These are phyloP conservation scores for Botrytis fragariae DNA, from an alignment of 2,329 filamentous ascomycete species.

Conservation along the genomic window DNA sequence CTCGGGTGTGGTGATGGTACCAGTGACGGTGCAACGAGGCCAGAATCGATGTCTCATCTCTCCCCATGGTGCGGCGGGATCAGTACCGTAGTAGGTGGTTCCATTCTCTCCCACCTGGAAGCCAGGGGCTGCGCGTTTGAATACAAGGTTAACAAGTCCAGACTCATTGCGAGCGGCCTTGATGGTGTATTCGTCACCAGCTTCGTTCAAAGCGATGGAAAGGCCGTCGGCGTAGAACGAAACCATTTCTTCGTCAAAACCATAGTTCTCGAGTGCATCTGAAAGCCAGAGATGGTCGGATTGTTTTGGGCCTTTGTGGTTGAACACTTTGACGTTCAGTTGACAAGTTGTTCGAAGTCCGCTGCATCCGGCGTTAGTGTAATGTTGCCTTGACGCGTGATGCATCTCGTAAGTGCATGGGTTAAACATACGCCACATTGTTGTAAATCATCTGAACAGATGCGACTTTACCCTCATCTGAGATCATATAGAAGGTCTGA, in stretches of 20 bases:
- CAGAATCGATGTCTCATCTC: constrained; percentile 91
- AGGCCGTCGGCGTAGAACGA: constrained; percentile 85
- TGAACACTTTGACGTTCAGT: constrained; percentile 93
- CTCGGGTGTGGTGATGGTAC: constrained; percentile 78
- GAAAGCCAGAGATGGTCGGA: constrained; percentile 76
- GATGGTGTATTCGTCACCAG: constrained; percentile 79
- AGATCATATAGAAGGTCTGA: constrained; percentile 86
- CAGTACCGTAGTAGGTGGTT: constrained; percentile 80
- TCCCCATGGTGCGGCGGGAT: constrained; percentile 87
- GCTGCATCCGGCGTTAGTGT: constrained; percentile 47
- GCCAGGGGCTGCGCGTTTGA: constrained; percentile 73
- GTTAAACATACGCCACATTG: constrained; percentile 78
- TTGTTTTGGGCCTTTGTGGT: constrained; percentile 62
- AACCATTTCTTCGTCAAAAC: constrained; percentile 80
- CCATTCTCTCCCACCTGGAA: constrained; percentile 85
- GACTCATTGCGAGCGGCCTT: constrained; percentile 82
- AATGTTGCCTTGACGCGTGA: background rate
- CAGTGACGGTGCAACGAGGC: constrained; percentile 81
- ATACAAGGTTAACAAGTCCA: constrained; percentile 79
- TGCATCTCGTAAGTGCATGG: constrained; percentile 29
- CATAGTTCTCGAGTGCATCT: constrained; percentile 72
- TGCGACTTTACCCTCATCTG: constrained; percentile 72
- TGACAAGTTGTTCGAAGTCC: constrained; percentile 88
- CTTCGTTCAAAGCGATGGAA: constrained; percentile 80
- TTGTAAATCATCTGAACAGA: constrained; percentile 95